Evolutionary conservation across 2,329 filamentous ascomycete genomes (phyloP), one percentile per base, ranked within the genome.

Genomic region (Penicillium sp.): DNA sequence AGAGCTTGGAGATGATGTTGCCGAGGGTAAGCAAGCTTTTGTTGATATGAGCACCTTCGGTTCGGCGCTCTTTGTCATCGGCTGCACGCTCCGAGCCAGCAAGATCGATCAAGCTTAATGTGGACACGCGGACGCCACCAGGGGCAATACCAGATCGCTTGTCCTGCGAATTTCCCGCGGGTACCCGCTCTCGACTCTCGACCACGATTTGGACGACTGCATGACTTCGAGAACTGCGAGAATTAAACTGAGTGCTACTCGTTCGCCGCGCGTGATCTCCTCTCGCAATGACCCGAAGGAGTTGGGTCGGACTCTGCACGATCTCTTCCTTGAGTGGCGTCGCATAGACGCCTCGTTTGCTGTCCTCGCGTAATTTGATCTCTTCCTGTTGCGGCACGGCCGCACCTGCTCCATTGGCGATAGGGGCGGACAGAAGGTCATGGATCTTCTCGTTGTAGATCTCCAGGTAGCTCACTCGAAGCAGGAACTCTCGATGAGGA

Each of bases 391-490:
- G 79, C 33, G 78, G 75, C 9, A 69, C 51, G 18, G 81, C 85
- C 16, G 79, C 35, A 13, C 16, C 16, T 8, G 16, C 67, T 5
- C 79, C 83, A 36, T 70, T 72, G 24, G 80, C 80, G 1, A 82
- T 80, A 1, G 90, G 81, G 70, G 90, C 87, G 58, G 88, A 92
- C 40, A 99, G 79, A 44, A 99, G 77, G 73, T 99, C 94, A 68
- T 96, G 89, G 51, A 99, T 97, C 73, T 84, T 95, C 69, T 99
- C 94, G 66, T 99, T 99, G 76, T 99, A 99, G 55, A 99, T 99
- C 75, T 99, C 94, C 56, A 99, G 80, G 69, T 99, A 99, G 78
- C 92, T 97, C 68, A 99, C 94, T 56, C 94, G 87, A 51, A 99
- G 81, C 51, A 99, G 75, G 61, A 99, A 99, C 68, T 99, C 94